Evolutionary conservation across 345 rosid genomes (phyloP).

Genomic region (Litchi chinensis): DNA sequence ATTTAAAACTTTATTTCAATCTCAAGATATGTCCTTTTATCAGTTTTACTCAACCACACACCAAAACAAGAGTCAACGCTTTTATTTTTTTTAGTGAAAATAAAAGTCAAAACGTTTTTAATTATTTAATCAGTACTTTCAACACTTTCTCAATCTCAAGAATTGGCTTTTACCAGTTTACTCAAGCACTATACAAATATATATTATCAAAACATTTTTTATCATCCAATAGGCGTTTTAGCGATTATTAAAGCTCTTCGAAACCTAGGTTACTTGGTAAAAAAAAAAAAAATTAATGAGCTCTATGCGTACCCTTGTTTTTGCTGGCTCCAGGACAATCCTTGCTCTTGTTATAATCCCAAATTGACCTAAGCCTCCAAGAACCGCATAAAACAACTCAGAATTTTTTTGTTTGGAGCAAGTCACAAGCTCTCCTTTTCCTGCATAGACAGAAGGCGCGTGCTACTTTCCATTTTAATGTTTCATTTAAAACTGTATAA

Average conservation of each 20-base stretch:
- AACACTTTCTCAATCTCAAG: neutral
- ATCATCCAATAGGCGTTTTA: too few species aligned
- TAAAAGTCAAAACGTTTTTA: neutral
- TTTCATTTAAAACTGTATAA: neutral
- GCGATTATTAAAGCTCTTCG: neutral
- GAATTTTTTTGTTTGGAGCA: slow-evolving; percentile 41
- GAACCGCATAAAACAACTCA: slow-evolving; percentile 54
- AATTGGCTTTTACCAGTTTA: neutral
- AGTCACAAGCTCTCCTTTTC: slow-evolving; percentile 55
- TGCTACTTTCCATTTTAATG: neutral
- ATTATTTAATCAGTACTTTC: neutral
- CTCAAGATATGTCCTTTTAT: neutral
- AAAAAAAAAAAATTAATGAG: neutral
- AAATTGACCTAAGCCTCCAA: slow-evolving; percentile 71
- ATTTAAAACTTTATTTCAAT: neutral
- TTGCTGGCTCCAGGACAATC: slow-evolving; percentile 44
- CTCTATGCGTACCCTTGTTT: slow-evolving; percentile 39
- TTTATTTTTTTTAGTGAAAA: neutral
- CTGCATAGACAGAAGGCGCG: slow-evolving; percentile 21
- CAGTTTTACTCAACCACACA: neutral
- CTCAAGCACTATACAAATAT: neutral
- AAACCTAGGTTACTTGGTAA: neutral
- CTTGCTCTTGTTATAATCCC: slow-evolving; percentile 66
- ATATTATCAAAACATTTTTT: too few species aligned
- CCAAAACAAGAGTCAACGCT: too few species aligned